Evolutionary conservation across 2,329 filamentous ascomycete species (phyloP), one percentile per base, ranked within the genome.

Genomic region (Aspergillus fijiensis): DNA sequence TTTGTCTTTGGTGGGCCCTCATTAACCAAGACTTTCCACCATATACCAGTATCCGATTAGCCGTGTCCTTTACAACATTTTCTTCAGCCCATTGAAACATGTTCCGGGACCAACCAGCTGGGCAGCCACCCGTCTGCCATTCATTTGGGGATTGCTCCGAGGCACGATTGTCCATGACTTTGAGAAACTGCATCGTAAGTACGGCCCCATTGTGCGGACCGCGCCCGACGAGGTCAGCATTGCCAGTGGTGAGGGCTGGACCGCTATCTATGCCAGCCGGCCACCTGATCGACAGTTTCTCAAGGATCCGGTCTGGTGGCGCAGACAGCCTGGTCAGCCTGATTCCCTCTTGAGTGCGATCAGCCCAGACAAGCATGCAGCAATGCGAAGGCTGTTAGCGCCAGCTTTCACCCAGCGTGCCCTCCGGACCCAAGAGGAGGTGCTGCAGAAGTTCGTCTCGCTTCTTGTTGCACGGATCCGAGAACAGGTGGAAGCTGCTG

Each of bases 221-320:
- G 55, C 55, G 19, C 55, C 55, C 9, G 45, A 45, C 21, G 55
- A 57, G 48, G 48, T 57, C 4, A 57, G 47, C 12, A 50, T 57
- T 23, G 55, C 55, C 19, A 33, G 39, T 23, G 39, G 47, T 2
- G 55, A 51, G 16, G 55, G 47, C 47, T 57, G 48, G 25, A 51
- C 47, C 11, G 51, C 54, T 19, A 55, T 59, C 47, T 50, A 55
- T 31, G 51, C 35, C 10, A 47, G 21, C 23, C 50, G 33, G 14
- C 42, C 51, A 12, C 31, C 29, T 4, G 25, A 59, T 31, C 45
- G 31, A 5, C 57, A 55, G 45, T 47, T 59, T 16, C 51, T 59
- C 31, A 59, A 59, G 31, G 57, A 59, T 50, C 57, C 57, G 5
- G 19, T 59, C 4, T 59, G 57, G 57, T 59, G 51, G 51, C 51